Evolutionary conservation across 2,329 filamentous ascomycete genomes (phyloP), one percentile per base, ranked within the genome.

Genomic region (Pseudogymnoascus sp.): DNA sequence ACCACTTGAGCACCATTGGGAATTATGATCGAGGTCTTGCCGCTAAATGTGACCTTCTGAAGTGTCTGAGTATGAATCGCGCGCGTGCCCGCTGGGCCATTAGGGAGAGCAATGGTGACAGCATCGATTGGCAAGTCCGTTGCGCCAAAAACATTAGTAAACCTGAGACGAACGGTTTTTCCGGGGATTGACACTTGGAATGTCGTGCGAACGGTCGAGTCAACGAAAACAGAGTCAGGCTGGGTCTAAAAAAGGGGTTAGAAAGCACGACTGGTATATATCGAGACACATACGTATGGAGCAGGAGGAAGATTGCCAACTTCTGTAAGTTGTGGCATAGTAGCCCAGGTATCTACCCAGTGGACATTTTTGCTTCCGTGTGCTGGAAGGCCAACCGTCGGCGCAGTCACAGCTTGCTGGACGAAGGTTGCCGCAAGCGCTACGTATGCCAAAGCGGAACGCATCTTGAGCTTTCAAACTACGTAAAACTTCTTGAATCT

Each of bases 271-370:
- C n/a, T 1, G 10, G 10, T 14, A 25, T 34, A 23, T 34, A 25
- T 34, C 16, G 50, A 34, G 28, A 56, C 50, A 74, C 81, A 60
- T 77, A 83, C 83, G 70, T 85, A 89, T 42, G 84, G 83, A 3
- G 79, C 72, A 0, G 82, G 81, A 11, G 86, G 86, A 21, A 89
- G 77, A 67, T 89, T 89, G 56, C 74, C 77, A 12, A 79, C 80
- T 69, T 89, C 86, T 1, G 84, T 84, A 53, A 87, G 74, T 70
- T 89, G 85, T 0, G 85, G 85, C 85, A 88, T 88, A 2, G 84
- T 78, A 0, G 83, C 82, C 86, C 86, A 89, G 1, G 82, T 84
- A 66, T 83, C 80, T 5, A 87, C 81, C 86, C 85, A 88, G 67
- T 85, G 83, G 46, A 77, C 69, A 37, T 74, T 73, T 18, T 16